Conservation (phyloP, 805 yeast species). For the Kazachstania africana region DNA sequence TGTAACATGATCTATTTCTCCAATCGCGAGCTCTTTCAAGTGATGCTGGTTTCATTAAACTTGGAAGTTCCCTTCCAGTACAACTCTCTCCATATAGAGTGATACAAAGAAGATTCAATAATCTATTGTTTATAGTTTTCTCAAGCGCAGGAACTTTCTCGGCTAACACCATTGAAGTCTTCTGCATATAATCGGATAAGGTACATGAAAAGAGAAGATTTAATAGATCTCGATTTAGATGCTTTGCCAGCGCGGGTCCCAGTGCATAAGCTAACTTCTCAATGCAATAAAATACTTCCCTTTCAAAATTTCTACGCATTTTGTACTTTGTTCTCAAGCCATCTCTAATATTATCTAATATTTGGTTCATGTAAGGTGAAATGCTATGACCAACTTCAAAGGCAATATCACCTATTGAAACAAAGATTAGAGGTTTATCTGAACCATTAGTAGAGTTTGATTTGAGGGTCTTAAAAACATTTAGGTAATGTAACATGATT, state of each 20-base stretch:
- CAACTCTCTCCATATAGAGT: conserved; percentile 75
- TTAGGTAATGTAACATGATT: conserved; percentile 62
- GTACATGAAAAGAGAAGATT: conserved; percentile 75
- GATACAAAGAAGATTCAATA: conserved; percentile 58
- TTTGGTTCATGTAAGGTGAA: conserved; percentile 78
- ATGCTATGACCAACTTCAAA: conserved; percentile 65
- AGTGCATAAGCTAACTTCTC: conserved; percentile 80
- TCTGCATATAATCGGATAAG: conserved; percentile 70
- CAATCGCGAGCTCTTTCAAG: conserved; percentile 61
- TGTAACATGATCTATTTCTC: conserved; percentile 58
- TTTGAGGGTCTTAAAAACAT: conserved; percentile 62
- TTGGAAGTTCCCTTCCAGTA: conserved; percentile 79
- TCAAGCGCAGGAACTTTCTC: conserved; percentile 71
- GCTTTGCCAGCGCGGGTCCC: conserved; percentile 88
- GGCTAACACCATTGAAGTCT: conserved; percentile 56
- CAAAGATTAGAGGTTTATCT: conserved; percentile 66
- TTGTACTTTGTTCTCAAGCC: conserved; percentile 45
- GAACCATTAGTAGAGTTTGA: conserved; percentile 15
- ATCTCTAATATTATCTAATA: conserved; percentile 73
- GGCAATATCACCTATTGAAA: conserved; percentile 78
- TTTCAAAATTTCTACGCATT: conserved; percentile 61
- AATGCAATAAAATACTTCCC: conserved; percentile 79
- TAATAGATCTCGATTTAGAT: conserved; percentile 68
- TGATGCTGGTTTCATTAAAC: conserved; percentile 46
- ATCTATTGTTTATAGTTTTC: conserved; percentile 55